Evolutionary conservation across 768 basidiomycete genomes (phyloP).

Genomic region (Russula sp.): DNA sequence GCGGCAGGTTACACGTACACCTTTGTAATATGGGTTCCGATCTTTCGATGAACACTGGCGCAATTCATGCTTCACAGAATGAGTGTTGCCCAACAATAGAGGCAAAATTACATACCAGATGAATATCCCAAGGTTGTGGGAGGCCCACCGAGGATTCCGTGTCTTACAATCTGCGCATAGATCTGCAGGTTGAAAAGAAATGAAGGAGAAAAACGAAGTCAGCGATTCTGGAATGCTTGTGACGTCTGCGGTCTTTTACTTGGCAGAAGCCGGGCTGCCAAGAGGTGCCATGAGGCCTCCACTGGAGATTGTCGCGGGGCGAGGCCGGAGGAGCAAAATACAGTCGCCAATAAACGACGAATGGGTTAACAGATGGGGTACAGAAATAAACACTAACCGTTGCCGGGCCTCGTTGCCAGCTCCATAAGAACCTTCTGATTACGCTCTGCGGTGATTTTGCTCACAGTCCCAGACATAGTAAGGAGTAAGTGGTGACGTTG

Average conservation of each 20-base stretch:
- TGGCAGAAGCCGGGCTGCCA: conserved; percentile 6
- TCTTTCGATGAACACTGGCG: conserved; percentile 89
- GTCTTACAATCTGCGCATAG: conserved; percentile 89
- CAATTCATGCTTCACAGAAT: conserved; percentile 63
- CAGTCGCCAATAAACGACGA: neutral
- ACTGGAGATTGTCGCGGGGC: neutral
- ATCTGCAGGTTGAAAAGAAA: conserved; percentile 46
- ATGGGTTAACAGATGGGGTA: neutral
- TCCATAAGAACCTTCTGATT: conserved; percentile 27
- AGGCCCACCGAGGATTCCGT: conserved; percentile 86
- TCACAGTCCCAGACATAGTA: conserved; percentile 25
- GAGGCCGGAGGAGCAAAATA: neutral
- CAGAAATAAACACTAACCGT: conserved; percentile 17
- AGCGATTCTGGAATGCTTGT: conserved; percentile 2
- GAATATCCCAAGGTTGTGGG: conserved; percentile 84
- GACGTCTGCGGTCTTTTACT: conserved; percentile 4
- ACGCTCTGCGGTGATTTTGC: conserved; percentile 25
- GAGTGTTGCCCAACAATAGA: conserved; percentile 12
- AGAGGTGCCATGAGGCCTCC: neutral
- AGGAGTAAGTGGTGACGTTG: neutral
- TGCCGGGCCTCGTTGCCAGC: conserved; percentile 24
- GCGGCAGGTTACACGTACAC: conserved; percentile 56
- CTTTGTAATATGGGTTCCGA: conserved; percentile 91
- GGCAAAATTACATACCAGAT: conserved; percentile 59
- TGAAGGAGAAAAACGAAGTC: conserved; percentile 3